Percentiles rank a stretch among this genome's conserved stretches.
These are phyloP conservation scores for Paspalum notatum DNA, from an alignment of 176 grass and related monocot genomes.

Conservation along the genomic window DNA sequence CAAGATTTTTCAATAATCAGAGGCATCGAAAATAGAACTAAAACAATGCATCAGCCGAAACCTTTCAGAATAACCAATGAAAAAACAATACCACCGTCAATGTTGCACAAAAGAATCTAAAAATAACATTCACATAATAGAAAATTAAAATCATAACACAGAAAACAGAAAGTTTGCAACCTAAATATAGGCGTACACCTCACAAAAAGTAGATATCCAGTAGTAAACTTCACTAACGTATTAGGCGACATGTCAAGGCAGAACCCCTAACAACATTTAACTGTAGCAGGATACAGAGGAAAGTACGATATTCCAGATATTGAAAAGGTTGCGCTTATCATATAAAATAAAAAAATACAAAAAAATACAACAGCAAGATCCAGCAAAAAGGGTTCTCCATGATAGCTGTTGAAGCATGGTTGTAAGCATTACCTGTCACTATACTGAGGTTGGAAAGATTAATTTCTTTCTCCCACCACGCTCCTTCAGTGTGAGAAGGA, in stretches of 20 bases:
- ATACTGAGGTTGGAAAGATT: conserved; percentile 34
- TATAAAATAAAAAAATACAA: conserved; percentile 15
- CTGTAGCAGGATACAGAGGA: conserved; percentile 26
- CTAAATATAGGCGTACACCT: not conserved
- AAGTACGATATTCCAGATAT: not conserved
- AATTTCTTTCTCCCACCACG: conserved; percentile 98
- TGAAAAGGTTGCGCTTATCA: conserved; percentile 23
- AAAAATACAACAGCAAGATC: conserved; percentile 14
- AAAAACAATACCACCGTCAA: not conserved
- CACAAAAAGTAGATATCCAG: not conserved
- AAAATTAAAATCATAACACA: conserved; percentile 10
- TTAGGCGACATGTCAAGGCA: not conserved
- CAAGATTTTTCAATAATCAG: conserved; percentile 29
- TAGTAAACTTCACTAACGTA: conserved; percentile 25
- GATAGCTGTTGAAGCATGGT: conserved; percentile 35
- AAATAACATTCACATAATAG: conserved; percentile 29
- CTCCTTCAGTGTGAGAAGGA: conserved; percentile 86
- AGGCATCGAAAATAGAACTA: not conserved
- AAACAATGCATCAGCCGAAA: conserved; percentile 22
- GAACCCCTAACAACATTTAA: conserved; percentile 12
- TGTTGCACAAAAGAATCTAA: conserved; percentile 29
- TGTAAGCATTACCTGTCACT: conserved; percentile 38
- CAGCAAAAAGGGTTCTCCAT: conserved; percentile 35
- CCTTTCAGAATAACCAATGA: conserved; percentile 28
- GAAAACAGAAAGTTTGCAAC: conserved; percentile 7